Percentiles rank a stretch among this genome's conserved stretches.
Conservation (phyloP, 1,284 basidiomycete genomes). For the Irpex rosettiformis region DNA sequence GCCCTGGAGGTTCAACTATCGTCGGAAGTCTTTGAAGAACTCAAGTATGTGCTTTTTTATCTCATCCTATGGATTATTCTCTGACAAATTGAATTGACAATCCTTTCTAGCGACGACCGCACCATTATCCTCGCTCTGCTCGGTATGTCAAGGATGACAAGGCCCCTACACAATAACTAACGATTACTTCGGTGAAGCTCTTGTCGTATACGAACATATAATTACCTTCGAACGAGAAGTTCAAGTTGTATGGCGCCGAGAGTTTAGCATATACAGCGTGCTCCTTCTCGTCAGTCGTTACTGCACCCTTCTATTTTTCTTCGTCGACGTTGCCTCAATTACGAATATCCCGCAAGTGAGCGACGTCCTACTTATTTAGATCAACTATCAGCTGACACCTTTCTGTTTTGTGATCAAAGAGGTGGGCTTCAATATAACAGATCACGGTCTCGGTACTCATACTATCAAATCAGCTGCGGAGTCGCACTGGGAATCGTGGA, state of each 20-base stretch:
- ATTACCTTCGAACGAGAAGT: not conserved
- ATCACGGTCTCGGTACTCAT: not conserved
- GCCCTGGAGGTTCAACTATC: no score
- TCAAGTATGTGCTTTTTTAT: no score
- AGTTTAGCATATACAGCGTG: not conserved
- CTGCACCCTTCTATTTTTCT: not conserved
- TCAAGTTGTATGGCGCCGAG: not conserved
- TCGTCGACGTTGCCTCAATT: no score
- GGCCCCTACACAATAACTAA: not conserved
- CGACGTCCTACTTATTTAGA: no score
- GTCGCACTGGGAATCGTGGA: no score
- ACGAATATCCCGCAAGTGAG: no score
- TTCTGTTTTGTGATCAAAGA: no score
- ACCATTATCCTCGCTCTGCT: not conserved
- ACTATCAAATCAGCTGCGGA: not conserved
- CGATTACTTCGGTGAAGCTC: not conserved
- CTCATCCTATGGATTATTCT: no score
- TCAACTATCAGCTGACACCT: no score
- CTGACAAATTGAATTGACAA: no score
- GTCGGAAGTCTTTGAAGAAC: no score
- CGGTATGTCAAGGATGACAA: not conserved
- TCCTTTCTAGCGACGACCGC: no score
- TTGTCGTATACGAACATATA: not conserved
- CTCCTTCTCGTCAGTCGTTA: not conserved
- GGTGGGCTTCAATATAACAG: not conserved